These are phyloP conservation scores for Trichoderma sp. DNA, from an alignment of 2,329 filamentous ascomycete genomes.

Conservation along the genomic window DNA sequence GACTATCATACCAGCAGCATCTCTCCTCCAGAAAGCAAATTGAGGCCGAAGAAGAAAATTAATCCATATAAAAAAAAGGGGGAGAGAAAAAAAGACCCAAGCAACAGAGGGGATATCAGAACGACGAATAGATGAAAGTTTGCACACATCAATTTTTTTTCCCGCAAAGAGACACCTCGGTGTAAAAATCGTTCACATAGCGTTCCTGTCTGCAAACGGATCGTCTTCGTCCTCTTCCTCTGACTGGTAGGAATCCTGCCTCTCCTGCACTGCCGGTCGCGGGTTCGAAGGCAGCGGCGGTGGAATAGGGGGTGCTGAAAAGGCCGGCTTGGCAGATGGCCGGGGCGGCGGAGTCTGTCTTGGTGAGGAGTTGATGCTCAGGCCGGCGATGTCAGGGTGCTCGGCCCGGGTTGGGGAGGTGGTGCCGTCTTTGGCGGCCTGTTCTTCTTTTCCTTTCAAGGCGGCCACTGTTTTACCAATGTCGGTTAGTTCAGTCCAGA, in stretches of 20 bases:
- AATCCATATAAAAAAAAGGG: not conserved
- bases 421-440: conserved; percentile 34
- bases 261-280: conserved; percentile 37
- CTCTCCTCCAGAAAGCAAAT: not conserved
- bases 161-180: not conserved
- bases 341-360: conserved; percentile 48
- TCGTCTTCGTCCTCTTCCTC: conserved; percentile 71
- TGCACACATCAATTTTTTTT: not conserved
- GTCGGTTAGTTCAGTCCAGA: not conserved
- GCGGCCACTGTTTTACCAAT: conserved; percentile 48
- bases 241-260: conserved; percentile 30
- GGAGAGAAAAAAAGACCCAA: not conserved
- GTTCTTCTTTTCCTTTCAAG: conserved; percentile 53
- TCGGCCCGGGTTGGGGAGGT: conserved; percentile 45
- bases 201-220: conserved; percentile 84
- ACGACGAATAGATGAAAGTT: not conserved
- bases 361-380: conserved; percentile 46
- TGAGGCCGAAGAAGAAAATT: not conserved
- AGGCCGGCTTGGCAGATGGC: conserved; percentile 50
- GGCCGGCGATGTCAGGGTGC: conserved; percentile 47
- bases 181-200: conserved; percentile 42
- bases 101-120: not conserved
- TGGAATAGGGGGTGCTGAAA: conserved; percentile 35
- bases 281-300: conserved; percentile 40
- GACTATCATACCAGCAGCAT: not conserved